Conservation (phyloP, 2,329 filamentous ascomycete genomes). For the Sarocladium brachiariae region DNA sequence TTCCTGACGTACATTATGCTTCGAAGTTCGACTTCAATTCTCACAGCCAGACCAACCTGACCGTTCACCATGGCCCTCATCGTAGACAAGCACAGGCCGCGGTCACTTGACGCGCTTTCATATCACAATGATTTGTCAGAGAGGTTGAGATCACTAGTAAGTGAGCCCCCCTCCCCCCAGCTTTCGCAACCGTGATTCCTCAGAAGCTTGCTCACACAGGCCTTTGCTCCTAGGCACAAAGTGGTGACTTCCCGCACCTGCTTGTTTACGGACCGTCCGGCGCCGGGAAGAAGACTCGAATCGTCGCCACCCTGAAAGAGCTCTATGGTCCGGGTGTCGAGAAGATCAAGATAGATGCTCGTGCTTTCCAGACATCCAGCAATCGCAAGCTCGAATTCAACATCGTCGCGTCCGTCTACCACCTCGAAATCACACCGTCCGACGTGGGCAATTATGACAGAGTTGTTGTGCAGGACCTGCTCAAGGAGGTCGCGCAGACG, state of each 20-base stretch:
- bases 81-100: constrained; percentile 65
- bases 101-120: constrained; percentile 68
- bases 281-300: constrained; percentile 95
- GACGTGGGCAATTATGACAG: constrained; percentile 96
- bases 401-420: constrained; percentile 93
- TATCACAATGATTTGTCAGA: constrained; percentile 88
- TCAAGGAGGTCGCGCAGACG: constrained; percentile 97
- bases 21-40: not conserved
- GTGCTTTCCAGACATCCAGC: constrained; percentile 89
- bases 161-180: too few relatives aligned
- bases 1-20: constrained; percentile 9
- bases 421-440: constrained; percentile 95
- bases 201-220: constrained; percentile 12
- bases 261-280: constrained; percentile 95
- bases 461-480: constrained; percentile 87
- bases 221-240: constrained; percentile 68
- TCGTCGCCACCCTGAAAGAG: constrained; percentile 91
- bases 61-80: constrained; percentile 54
- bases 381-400: constrained; percentile 99
- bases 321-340: constrained; percentile 95
- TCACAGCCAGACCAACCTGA: constrained; percentile 11
- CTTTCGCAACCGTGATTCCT: not conserved
- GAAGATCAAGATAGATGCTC: constrained; percentile 98
- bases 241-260: constrained; percentile 94
- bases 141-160: constrained; percentile 76